A percentile compares a stretch with the other conserved stretches of the same genome.
Conservation (phyloP, 257 asterid genomes). For the Petrea volubilis region DNA sequence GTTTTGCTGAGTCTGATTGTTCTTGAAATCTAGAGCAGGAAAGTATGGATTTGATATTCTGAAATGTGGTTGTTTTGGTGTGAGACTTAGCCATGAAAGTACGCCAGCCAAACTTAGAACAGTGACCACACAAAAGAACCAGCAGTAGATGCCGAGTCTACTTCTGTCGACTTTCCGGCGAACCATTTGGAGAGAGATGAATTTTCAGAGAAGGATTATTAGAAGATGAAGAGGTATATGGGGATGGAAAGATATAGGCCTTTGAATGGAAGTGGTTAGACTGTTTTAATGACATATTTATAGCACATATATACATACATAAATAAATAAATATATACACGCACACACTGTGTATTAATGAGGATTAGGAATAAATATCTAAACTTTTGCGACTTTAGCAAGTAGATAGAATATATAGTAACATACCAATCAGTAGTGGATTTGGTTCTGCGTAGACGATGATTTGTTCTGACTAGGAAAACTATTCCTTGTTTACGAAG, state of each 20-base stretch:
- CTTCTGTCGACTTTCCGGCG: neutral
- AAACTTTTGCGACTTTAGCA: conserved; percentile 15
- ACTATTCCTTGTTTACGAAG: conserved; percentile 6
- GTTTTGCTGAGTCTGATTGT: conserved; percentile 3
- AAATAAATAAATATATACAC: neutral
- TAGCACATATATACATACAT: no score
- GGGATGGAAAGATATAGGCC: conserved; percentile 18
- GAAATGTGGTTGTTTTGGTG: conserved; percentile 40
- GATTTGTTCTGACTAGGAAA: conserved; percentile 15
- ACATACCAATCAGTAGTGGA: conserved; percentile 11
- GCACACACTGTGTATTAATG: neutral
- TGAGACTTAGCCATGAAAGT: conserved; percentile 44
- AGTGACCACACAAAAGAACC: conserved; percentile 30
- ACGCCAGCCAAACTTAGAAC: conserved; percentile 33
- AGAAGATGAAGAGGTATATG: conserved; percentile 12
- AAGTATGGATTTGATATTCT: conserved; percentile 16
- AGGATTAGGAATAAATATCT: conserved; percentile 7
- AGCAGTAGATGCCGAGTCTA: conserved; percentile 20
- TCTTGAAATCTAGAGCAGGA: conserved; percentile 12
- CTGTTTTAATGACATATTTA: neutral
- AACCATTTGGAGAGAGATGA: conserved; percentile 25
- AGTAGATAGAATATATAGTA: neutral
- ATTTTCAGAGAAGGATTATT: neutral
- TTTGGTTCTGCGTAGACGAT: neutral
- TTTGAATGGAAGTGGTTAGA: neutral